phyloP scores from a whole-genome alignment of 169 alveolate species.

The Cryptosporidium baileyi region DNA sequence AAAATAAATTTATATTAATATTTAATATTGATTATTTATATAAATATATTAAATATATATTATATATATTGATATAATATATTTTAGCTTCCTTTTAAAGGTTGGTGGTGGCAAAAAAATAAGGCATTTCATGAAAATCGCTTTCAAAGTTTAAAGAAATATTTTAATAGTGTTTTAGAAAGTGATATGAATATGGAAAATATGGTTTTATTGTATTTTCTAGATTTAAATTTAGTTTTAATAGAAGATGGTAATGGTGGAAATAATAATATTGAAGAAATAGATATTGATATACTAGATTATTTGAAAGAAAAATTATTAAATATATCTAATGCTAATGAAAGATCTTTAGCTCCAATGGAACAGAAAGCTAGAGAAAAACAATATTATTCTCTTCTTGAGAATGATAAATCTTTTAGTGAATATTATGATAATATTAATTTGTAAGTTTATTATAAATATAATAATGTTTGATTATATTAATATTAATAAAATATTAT shows the following conservation, averaged over 20 bases:
- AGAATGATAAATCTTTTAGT: not conserved
- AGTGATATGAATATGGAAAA: constrained; percentile 36
- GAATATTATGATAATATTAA: not conserved
- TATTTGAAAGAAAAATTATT: constrained; percentile 10
- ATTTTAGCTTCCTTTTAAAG: constrained; percentile 33
- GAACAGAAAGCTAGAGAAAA: constrained; percentile 54
- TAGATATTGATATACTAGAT: constrained; percentile 22
- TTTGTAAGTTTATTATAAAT: not conserved
- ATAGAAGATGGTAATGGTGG: constrained; percentile 1
- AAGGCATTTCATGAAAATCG: constrained; percentile 19
- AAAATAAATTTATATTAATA: not conserved
- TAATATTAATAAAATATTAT: not conserved
- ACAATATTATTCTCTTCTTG: constrained; percentile 15
- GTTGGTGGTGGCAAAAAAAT: constrained; percentile 70
- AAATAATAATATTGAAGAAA: constrained; percentile 4
- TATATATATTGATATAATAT: too few relatives aligned
- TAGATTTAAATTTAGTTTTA: constrained; percentile 31
- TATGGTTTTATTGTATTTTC: constrained; percentile 50
- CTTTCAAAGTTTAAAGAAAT: not conserved
- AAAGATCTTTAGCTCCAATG: constrained; percentile 63
- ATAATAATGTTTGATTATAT: not conserved
- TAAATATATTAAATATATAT: too few relatives aligned
- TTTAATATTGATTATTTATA: too few relatives aligned
- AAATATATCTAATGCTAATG: constrained; percentile 21
- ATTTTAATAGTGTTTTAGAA: constrained; percentile 19